Evolutionary conservation across 129 eudicot genomes (phyloP), one percentile per base, ranked within the genome.

Genomic region (Scalesia atractyloides): DNA sequence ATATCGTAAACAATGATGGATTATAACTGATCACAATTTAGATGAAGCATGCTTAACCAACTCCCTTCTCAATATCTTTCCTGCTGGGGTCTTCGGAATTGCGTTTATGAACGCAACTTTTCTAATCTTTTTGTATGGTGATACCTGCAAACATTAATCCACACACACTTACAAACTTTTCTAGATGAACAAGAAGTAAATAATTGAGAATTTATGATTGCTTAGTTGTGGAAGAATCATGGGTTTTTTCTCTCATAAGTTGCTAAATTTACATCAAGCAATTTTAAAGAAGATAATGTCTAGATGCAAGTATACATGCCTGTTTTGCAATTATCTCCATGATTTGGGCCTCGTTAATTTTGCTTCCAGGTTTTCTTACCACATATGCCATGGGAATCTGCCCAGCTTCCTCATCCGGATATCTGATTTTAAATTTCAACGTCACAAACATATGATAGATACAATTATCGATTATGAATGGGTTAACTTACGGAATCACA

Each of bases 371-470:
- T 81, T 82, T 86, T 81, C 93, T 82, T 52, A 94, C 98, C 52
- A 94, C 73, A 52, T 75, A 90, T 0, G 96, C 97, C 97, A 94
- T 90, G 39, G 98, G 98, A 78, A 94, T 90, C 82, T 90, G 79
- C 64, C 98, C 97, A 17, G 97, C 97, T 72, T 80, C 96, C 74
- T 94, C 97, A 59, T 90, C 89, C 0, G 97, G 97, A 70, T 82
- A 94, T 57, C 98, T 94, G 88, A 76, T 77, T 66, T 68, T 65
- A 47, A 50, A 63, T 12, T 36, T 52, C 7, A 63, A 51, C 56
- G 33, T 47, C 67, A 33, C 48, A 68, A 70, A 36, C 16, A 47
- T 65, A 81, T 57, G 66, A 49, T 10, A 66, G 16, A 63, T 10
- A 30, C 33, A 54, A 7, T n/a, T 64, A 52, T 39, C 13, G n/a